Conservation (phyloP, 2,329 filamentous ascomycete species). For the Juglanconis sp. region DNA sequence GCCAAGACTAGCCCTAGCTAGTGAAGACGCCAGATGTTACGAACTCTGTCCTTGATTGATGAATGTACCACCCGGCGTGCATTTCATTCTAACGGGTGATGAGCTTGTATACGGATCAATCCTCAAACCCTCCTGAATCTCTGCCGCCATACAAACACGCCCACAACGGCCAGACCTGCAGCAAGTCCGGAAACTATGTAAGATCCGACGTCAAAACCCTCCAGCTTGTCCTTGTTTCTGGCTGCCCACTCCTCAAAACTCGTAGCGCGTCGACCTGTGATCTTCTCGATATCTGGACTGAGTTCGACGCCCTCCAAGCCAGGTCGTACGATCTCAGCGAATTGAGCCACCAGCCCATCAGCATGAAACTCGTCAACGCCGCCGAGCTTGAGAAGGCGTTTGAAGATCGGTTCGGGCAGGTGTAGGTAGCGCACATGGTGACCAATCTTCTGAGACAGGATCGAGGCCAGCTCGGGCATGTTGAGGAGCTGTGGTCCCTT, state of each 20-base stretch:
- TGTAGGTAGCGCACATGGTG: constrained; percentile 9
- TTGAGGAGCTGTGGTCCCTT: constrained; percentile 3
- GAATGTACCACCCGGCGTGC: no score
- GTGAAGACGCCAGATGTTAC: no score
- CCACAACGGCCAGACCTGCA: neutral
- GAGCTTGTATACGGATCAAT: no score
- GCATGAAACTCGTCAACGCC: constrained; percentile 3
- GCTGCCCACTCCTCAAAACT: constrained; percentile 1
- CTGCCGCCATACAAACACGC: neutral
- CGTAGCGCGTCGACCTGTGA: constrained; percentile 2
- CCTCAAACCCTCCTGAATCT: neutral
- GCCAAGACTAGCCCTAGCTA: no score
- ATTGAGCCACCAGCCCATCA: constrained; percentile 4
- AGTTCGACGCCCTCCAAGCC: neutral
- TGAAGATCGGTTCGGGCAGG: neutral
- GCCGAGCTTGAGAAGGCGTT: neutral
- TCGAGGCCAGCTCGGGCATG: constrained; percentile 3
- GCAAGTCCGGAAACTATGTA: neutral
- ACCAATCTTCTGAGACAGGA: neutral
- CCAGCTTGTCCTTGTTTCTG: neutral
- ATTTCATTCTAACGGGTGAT: no score
- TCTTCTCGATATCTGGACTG: neutral
- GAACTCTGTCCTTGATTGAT: no score
- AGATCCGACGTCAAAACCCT: neutral
- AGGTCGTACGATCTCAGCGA: constrained; percentile 3